Percentiles rank a stretch among this genome's conserved stretches.
These are phyloP conservation scores for Colletotrichum sp. DNA, from an alignment of 2,329 filamentous ascomycete genomes.

Conservation along the genomic window DNA sequence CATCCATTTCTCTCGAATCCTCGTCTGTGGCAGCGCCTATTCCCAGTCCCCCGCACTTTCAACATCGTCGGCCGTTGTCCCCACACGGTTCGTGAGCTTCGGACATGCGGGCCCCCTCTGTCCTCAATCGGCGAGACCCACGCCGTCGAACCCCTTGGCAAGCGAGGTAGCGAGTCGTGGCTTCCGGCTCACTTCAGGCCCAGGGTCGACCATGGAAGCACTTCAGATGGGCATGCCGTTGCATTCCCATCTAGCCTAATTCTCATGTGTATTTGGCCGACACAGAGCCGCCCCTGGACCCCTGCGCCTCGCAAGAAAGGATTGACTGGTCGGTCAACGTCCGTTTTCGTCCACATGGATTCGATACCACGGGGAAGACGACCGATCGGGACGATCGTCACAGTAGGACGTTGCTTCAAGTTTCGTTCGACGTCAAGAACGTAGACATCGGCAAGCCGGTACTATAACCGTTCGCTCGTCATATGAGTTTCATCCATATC, in stretches of 20 bases:
- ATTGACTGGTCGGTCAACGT: slow-evolving; percentile 7
- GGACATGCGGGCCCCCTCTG: not conserved
- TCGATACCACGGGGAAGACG: not conserved
- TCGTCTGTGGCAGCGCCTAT: not conserved
- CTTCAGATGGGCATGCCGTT: not conserved
- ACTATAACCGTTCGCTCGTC: not conserved
- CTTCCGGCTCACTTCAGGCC: not conserved
- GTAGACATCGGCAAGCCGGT: not conserved
- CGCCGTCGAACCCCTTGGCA: not conserved
- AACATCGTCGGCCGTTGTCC: not conserved
- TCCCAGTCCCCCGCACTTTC: not conserved
- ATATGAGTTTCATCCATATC: slow-evolving; percentile 3
- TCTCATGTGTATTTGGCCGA: not conserved
- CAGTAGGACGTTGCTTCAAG: not conserved
- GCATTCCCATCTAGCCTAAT: not conserved
- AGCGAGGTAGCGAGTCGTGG: not conserved
- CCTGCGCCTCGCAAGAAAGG: slow-evolving; percentile 8
- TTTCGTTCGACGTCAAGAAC: not conserved
- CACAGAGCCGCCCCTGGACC: slow-evolving; percentile 6
- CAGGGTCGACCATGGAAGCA: not conserved
- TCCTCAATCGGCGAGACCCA: not conserved
- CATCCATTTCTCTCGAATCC: not conserved
- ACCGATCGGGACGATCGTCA: slow-evolving; percentile 4
- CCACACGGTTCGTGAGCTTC: not conserved
- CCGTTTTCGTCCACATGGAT: slow-evolving; percentile 9